Conservation (phyloP, 148 eudicot genomes). For the Rhododendron ovatum region DNA sequence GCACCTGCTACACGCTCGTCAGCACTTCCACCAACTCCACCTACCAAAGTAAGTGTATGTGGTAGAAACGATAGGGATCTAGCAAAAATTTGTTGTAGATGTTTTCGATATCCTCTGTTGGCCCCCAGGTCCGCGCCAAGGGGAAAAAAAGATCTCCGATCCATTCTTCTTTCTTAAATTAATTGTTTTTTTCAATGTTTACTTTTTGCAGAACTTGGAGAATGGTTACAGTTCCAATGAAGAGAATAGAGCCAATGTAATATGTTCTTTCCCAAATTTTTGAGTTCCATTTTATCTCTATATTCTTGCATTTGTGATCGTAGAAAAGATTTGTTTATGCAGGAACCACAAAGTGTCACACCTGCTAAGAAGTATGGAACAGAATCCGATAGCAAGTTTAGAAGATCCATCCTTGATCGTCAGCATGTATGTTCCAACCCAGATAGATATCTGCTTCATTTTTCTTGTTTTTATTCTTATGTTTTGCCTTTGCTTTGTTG, state of each 20-base stretch:
- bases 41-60: constrained; percentile 36
- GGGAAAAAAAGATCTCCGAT: not conserved
- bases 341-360: constrained; percentile 59
- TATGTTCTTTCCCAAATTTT: not conserved
- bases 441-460: not conserved
- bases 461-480: not conserved
- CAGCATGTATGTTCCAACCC: constrained; percentile 51
- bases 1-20: constrained; percentile 34
- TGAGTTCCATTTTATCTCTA: not conserved
- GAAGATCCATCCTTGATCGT: constrained; percentile 53
- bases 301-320: not conserved
- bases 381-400: constrained; percentile 54
- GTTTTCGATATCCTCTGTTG: not conserved
- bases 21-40: constrained; percentile 42
- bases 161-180: not conserved
- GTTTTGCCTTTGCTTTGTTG: not conserved
- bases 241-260: constrained; percentile 43
- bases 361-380: constrained; percentile 62
- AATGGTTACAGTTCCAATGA: constrained; percentile 63
- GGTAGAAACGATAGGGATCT: not conserved
- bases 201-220: constrained; percentile 49
- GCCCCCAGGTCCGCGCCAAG: not conserved
- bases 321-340: constrained; percentile 7
- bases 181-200: not conserved
- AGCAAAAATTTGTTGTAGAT: not conserved